A percentile compares a stretch with the other conserved stretches of the same genome.
Evolutionary conservation across 1,139 yeast species (phyloP).

Genomic region (Yamadazyma dendronema): DNA sequence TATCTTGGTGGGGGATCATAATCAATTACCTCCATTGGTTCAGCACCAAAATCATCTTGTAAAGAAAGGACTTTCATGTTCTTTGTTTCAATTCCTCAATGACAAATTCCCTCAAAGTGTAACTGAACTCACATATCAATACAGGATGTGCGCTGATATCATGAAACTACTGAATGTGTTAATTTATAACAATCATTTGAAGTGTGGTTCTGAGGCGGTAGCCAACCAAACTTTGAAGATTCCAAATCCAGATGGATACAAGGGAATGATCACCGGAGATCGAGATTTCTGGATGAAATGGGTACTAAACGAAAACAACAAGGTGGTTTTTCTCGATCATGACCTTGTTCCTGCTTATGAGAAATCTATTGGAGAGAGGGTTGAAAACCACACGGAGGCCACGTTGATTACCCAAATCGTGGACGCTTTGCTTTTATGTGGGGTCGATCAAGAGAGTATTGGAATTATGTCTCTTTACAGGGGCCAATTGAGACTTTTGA

Average conservation of each 20-base stretch:
- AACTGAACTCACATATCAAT: conserved; percentile 75
- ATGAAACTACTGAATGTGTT: conserved; percentile 80
- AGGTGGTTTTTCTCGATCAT: conserved; percentile 77
- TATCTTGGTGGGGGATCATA: conserved; percentile 91
- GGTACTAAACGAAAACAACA: conserved; percentile 33
- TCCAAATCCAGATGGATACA: conserved; percentile 33
- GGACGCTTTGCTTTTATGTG: conserved; percentile 55
- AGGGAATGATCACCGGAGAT: conserved; percentile 9
- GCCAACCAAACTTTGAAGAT: conserved; percentile 55
- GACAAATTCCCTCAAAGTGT: conserved; percentile 71
- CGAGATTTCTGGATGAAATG: conserved; percentile 31
- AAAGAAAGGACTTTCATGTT: conserved; percentile 65
- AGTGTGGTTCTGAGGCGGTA: conserved; percentile 69
- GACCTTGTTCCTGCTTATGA: conserved; percentile 67
- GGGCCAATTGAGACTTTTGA: conserved; percentile 66
- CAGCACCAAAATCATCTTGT: conserved; percentile 55
- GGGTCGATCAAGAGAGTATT: conserved; percentile 57
- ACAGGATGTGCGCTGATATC: conserved; percentile 89
- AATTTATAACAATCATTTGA: conserved; percentile 70
- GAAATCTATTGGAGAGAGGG: conserved; percentile 56
- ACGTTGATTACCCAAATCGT: conserved; percentile 61
- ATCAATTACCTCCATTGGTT: conserved; percentile 86
- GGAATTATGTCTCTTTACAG: conserved; percentile 91
- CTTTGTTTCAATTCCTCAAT: conserved; percentile 72
- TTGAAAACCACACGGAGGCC: conserved; percentile 74